Percentiles rank a stretch among this genome's conserved stretches.
These are phyloP conservation scores for Suhomyces choctaworum DNA, from an alignment of 1,139 yeast species.

Conservation along the genomic window DNA sequence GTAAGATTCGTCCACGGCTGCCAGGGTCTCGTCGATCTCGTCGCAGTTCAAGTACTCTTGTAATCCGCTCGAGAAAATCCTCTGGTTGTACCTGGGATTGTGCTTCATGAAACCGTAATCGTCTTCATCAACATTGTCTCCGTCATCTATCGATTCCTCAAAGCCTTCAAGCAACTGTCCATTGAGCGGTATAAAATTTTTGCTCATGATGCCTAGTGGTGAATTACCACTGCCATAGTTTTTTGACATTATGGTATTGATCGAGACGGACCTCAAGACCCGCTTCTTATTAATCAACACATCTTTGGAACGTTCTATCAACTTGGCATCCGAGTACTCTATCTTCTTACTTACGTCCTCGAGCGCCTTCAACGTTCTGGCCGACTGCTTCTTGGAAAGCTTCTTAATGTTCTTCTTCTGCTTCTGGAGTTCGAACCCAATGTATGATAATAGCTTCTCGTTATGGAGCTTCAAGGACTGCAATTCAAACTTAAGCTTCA, in stretches of 20 bases:
- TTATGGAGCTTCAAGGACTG: slow-evolving; percentile 56
- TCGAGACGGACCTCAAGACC: slow-evolving; percentile 47
- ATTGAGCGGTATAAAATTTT: slow-evolving; percentile 21
- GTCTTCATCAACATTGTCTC: slow-evolving; percentile 21
- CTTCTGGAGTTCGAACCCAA: slow-evolving; percentile 57
- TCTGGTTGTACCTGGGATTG: slow-evolving; percentile 28
- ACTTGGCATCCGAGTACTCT: slow-evolving; percentile 57
- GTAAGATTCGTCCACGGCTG: slow-evolving; percentile 14
- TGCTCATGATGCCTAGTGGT: slow-evolving; percentile 20
- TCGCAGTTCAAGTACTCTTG: slow-evolving; percentile 27
- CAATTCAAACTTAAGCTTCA: slow-evolving; percentile 53
- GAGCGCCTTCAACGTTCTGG: slow-evolving; percentile 19
- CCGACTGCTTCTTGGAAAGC: slow-evolving; percentile 40
- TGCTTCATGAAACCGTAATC: slow-evolving; percentile 41
- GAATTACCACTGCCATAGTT: slow-evolving; percentile 18
- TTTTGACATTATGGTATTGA: slow-evolving; percentile 41
- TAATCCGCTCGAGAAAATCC: slow-evolving; percentile 34
- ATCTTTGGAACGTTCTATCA: slow-evolving; percentile 47
- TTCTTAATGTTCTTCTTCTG: slow-evolving; percentile 46
- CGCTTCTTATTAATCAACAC: slow-evolving; percentile 46
- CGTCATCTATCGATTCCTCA: slow-evolving; percentile 12
- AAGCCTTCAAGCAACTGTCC: slow-evolving; percentile 15
- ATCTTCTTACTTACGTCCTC: slow-evolving; percentile 23
- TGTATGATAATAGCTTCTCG: slow-evolving; percentile 56
- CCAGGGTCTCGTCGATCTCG: slow-evolving; percentile 23